These are phyloP conservation scores for Pythium dissimile DNA, from an alignment of 352 stramenopile species.

Conservation along the genomic window DNA sequence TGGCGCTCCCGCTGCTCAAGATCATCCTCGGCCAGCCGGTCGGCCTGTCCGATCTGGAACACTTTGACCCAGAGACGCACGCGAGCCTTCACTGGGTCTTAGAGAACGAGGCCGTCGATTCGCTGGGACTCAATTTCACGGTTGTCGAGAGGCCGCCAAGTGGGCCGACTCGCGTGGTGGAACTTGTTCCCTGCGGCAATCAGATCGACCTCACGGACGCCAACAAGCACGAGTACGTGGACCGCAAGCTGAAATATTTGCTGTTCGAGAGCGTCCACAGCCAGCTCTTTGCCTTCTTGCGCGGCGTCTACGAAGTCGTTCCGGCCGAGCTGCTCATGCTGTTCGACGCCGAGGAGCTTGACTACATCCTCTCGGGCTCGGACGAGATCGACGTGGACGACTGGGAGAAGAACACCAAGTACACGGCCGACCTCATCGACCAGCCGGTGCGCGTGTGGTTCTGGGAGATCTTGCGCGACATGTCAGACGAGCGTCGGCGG, in stretches of 20 bases:
- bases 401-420: conserved; percentile 84
- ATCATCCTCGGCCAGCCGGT: conserved; percentile 95
- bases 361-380: conserved; percentile 88
- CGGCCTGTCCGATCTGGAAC: conserved; percentile 92
- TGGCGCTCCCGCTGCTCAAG: conserved; percentile 96
- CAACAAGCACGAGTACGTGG: conserved; percentile 94
- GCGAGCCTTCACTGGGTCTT: conserved; percentile 63
- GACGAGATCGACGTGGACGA: conserved; percentile 89
- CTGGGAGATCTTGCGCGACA: conserved; percentile 57
- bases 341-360: conserved; percentile 94
- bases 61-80: conserved; percentile 61
- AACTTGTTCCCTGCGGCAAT: conserved; percentile 56
- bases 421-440: conserved; percentile 18
- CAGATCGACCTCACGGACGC: conserved; percentile 89
- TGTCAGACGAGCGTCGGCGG: conserved; percentile 20
- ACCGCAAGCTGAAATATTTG: conserved; percentile 91
- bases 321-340: conserved; percentile 81
- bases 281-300: conserved; percentile 88
- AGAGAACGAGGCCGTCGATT: conserved; percentile 48
- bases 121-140: conserved; percentile 62
- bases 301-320: conserved; percentile 94
- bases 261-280: conserved; percentile 89
- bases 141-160: conserved; percentile 28
- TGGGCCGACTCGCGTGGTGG: conserved; percentile 28
- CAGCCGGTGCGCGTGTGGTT: conserved; percentile 20